Conservation (phyloP, 2,329 filamentous ascomycete genomes). For the Stemphylium lycopersici region DNA sequence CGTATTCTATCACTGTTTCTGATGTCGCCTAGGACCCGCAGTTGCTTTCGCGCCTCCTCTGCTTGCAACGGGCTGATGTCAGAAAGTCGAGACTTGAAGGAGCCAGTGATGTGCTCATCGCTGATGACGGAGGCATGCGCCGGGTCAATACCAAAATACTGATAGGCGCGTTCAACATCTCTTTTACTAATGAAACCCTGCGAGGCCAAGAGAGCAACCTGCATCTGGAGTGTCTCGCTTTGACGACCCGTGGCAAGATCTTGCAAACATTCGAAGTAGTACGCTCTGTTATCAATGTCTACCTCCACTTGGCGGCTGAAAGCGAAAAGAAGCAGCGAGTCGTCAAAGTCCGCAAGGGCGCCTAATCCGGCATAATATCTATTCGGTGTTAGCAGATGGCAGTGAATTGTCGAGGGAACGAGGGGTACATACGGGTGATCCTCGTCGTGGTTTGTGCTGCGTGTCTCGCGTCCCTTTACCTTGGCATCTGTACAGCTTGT, state of each 20-base stretch:
- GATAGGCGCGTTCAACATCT: slow-evolving; percentile 65
- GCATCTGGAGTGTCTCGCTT: slow-evolving; percentile 63
- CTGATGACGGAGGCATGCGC: slow-evolving; percentile 49
- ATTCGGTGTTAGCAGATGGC: slow-evolving; percentile 23
- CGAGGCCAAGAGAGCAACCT: slow-evolving; percentile 64
- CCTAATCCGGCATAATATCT: slow-evolving; percentile 68
- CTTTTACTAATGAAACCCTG: slow-evolving; percentile 63
- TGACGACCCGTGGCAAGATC: slow-evolving; percentile 62
- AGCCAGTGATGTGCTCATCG: slow-evolving; percentile 67
- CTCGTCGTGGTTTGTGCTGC: slow-evolving; percentile 41
- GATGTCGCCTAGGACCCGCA: slow-evolving; percentile 66
- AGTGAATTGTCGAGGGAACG: background rate
- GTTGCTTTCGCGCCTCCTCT: slow-evolving; percentile 60
- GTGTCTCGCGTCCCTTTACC: slow-evolving; percentile 30
- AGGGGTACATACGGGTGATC: slow-evolving; percentile 41
- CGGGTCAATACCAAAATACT: slow-evolving; percentile 61
- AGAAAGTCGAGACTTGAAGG: slow-evolving; percentile 64
- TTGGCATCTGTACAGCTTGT: slow-evolving; percentile 32
- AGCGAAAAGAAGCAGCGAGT: slow-evolving; percentile 65
- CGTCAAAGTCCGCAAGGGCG: slow-evolving; percentile 66
- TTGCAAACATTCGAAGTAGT: slow-evolving; percentile 71
- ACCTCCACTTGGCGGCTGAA: slow-evolving; percentile 65
- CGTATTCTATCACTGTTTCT: slow-evolving; percentile 64
- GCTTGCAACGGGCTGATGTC: slow-evolving; percentile 62
- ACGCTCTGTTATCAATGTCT: slow-evolving; percentile 61